phyloP scores from a whole-genome alignment of 2,329 filamentous ascomycete genomes.

The Apiospora pterosperma region DNA sequence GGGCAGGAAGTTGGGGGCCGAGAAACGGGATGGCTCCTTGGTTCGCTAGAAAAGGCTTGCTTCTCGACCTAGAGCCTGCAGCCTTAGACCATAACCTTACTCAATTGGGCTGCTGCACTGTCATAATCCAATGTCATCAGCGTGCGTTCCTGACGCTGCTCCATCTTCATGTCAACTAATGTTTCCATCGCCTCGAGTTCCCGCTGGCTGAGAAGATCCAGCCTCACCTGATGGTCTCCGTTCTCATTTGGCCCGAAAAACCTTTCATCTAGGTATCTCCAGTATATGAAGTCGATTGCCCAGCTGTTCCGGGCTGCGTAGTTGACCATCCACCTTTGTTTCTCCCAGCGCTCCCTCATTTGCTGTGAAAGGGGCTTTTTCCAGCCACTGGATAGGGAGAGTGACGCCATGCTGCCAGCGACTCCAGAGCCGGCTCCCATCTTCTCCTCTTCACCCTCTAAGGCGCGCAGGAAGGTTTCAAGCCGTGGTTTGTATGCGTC shows the following conservation, averaged over 20 bases:
- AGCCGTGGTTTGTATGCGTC: slow-evolving; percentile 28
- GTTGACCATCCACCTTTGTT: slow-evolving; percentile 27
- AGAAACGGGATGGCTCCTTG: no score
- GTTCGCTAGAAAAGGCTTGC: no score
- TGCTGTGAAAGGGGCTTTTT: slow-evolving; percentile 23
- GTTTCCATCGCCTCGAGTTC: neutral
- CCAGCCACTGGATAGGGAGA: neutral
- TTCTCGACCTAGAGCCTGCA: no score
- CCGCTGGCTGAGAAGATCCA: neutral
- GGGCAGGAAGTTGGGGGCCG: no score
- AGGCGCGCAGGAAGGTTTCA: slow-evolving; percentile 26
- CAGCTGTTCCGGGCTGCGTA: slow-evolving; percentile 34
- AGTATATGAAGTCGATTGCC: slow-evolving; percentile 34
- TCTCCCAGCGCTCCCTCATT: slow-evolving; percentile 36
- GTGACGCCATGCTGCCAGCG: neutral
- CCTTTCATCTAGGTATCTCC: slow-evolving; percentile 31
- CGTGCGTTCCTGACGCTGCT: no score
- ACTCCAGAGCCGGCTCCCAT: neutral
- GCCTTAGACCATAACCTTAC: no score
- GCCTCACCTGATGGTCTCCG: neutral
- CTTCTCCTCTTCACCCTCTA: slow-evolving; percentile 29
- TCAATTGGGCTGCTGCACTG: no score
- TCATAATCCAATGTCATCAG: no score
- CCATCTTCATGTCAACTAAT: no score
- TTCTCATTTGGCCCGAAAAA: slow-evolving; percentile 27